These are phyloP conservation scores for Claviceps monticola DNA, from an alignment of 2,329 filamentous ascomycete species.

Conservation along the genomic window DNA sequence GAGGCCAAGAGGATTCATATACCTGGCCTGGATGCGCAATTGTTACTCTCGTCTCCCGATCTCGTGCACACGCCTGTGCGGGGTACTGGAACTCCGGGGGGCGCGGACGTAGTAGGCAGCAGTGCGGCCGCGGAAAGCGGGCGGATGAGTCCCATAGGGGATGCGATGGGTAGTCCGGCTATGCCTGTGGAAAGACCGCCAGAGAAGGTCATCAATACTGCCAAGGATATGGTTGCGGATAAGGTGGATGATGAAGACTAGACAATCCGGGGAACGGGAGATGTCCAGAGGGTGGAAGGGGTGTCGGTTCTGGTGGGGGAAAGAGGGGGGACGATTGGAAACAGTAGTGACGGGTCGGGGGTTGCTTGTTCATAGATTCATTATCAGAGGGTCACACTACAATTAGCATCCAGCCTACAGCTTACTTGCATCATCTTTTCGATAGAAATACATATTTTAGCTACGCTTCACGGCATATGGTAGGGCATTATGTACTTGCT, in stretches of 20 bases:
- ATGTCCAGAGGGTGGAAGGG: not conserved
- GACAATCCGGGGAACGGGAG: not conserved
- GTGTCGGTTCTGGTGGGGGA: not conserved
- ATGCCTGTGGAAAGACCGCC: slow-evolving; percentile 30
- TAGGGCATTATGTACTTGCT: no score
- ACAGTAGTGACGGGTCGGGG: no score
- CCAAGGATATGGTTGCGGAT: slow-evolving; percentile 36
- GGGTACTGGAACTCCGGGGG: slow-evolving; percentile 11
- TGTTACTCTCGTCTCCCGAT: slow-evolving; percentile 66
- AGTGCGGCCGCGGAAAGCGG: slow-evolving; percentile 14
- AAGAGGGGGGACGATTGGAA: not conserved
- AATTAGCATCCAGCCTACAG: no score
- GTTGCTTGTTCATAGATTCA: no score
- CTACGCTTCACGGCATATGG: no score
- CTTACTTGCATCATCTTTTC: no score
- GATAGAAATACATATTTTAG: no score
- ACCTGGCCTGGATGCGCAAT: slow-evolving; percentile 47
- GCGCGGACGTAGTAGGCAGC: slow-evolving; percentile 14
- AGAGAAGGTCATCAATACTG: slow-evolving; percentile 35
- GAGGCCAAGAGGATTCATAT: slow-evolving; percentile 85
- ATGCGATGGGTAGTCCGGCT: slow-evolving; percentile 30
- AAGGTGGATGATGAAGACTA: slow-evolving; percentile 40
- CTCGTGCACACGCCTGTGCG: slow-evolving; percentile 69
- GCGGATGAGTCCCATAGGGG: slow-evolving; percentile 34
- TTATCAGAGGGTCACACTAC: no score